Evolutionary conservation across 2,329 filamentous ascomycete species (phyloP).

Genomic region (Cercospora citrullina): DNA sequence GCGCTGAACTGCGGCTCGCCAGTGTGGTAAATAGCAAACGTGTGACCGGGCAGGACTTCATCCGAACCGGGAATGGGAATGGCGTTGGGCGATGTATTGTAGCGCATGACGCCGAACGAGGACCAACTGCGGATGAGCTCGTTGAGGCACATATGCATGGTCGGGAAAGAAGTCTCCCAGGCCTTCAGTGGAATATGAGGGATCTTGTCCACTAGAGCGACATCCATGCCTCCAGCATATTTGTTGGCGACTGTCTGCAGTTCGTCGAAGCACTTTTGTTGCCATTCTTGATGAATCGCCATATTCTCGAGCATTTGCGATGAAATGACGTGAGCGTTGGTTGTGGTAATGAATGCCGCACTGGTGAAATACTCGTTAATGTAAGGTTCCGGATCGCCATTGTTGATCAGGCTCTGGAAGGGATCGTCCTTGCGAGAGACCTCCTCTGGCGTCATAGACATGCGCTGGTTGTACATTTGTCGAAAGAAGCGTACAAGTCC

Average conservation of each 20-base stretch:
- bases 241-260: constrained; percentile 48
- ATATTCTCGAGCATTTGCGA: constrained; percentile 42
- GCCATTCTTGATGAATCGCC: constrained; percentile 47
- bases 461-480: constrained; percentile 49
- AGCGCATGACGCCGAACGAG: constrained; percentile 46
- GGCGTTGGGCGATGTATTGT: constrained; percentile 51
- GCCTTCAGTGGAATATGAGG: constrained; percentile 50
- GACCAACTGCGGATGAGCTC: constrained; percentile 56
- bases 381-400: constrained; percentile 43
- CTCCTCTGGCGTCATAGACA: constrained; percentile 23
- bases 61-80: constrained; percentile 42
- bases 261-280: constrained; percentile 47
- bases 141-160: constrained; percentile 53
- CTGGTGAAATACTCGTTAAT: constrained; percentile 51
- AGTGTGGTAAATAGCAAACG: constrained; percentile 31
- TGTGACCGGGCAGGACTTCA: constrained; percentile 31
- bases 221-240: constrained; percentile 39
- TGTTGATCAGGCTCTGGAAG: constrained; percentile 55
- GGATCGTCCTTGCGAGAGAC: constrained; percentile 50
- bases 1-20: constrained; percentile 29
- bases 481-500: constrained; percentile 52
- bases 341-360: constrained; percentile 57
- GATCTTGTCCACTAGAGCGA: constrained; percentile 43
- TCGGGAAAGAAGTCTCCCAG: constrained; percentile 58
- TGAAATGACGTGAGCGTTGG: constrained; percentile 55